Conservation (phyloP, 331 rosid species). For the Malus hybrid region DNA sequence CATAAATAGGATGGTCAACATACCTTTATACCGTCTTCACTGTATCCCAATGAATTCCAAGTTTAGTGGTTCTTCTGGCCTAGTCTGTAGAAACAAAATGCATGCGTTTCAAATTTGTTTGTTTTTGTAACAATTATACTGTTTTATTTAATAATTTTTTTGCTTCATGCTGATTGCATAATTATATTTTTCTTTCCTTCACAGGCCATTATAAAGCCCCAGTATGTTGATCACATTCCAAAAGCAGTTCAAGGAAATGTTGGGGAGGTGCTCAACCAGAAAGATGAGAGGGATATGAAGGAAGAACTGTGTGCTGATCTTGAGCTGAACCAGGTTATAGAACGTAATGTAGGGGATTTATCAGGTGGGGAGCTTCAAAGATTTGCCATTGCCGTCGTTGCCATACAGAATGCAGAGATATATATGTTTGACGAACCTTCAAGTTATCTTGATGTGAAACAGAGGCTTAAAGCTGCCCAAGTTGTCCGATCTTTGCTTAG, state of each 20-base stretch:
- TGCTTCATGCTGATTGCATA: too few species aligned
- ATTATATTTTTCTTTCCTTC: not conserved
- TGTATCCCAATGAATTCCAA: not conserved
- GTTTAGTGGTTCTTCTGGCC: not conserved
- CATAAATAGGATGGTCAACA: not conserved
- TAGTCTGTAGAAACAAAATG: not conserved
- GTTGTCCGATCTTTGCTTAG: conserved; percentile 85
- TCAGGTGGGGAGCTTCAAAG: conserved; percentile 94
- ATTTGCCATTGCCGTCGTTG: conserved; percentile 86
- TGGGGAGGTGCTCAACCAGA: conserved; percentile 88
- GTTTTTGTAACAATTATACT: not conserved
- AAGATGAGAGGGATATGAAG: conserved; percentile 77
- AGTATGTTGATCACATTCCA: conserved; percentile 95
- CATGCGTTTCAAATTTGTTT: not conserved
- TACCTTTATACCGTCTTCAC: not conserved
- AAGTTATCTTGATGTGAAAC: conserved; percentile 81
- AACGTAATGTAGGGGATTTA: conserved; percentile 77
- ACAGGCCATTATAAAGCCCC: conserved; percentile 98
- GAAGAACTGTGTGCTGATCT: conserved; percentile 70
- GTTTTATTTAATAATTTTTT: not conserved
- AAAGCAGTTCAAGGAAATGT: conserved; percentile 98
- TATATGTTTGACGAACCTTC: conserved; percentile 90
- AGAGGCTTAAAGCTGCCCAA: conserved; percentile 93
- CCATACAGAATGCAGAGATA: conserved; percentile 81
- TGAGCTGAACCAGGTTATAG: conserved; percentile 80